phyloP scores from a whole-genome alignment of 2,329 filamentous ascomycete species.

The Ophiocordyceps camponoti-rufipedis region DNA sequence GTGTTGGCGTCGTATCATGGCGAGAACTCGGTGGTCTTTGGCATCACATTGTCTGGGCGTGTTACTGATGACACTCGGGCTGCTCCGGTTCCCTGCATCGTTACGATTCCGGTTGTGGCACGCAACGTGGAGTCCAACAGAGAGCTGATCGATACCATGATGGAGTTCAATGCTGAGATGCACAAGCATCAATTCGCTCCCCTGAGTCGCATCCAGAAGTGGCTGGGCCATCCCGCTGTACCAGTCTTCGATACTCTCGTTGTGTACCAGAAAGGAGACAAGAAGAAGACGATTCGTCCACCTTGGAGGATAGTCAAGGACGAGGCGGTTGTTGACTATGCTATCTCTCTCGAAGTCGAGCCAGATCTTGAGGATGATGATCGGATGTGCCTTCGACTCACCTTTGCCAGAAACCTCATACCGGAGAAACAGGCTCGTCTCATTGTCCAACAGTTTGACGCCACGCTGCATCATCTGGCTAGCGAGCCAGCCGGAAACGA shows the following conservation, averaged over 20 bases:
- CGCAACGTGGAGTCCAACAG: constrained; percentile 32
- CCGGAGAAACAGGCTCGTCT: constrained; percentile 49
- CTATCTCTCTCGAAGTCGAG: constrained; percentile 65
- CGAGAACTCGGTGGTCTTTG: constrained; percentile 57
- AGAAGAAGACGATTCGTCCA: constrained; percentile 6
- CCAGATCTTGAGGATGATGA: constrained; percentile 25
- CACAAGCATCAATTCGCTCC: constrained; percentile 56
- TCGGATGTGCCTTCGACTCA: constrained; percentile 43
- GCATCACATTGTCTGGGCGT: constrained; percentile 62
- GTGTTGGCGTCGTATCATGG: constrained; percentile 62
- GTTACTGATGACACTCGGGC: constrained; percentile 38
- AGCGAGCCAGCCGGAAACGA: constrained; percentile 23
- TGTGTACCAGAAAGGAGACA: constrained; percentile 51
- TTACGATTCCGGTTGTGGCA: constrained; percentile 59
- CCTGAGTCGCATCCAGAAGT: constrained; percentile 53
- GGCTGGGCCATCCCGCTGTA: constrained; percentile 45
- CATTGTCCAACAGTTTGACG: constrained; percentile 55
- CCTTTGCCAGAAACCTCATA: constrained; percentile 44
- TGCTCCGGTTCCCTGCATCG: constrained; percentile 60
- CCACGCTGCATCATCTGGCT: constrained; percentile 40
- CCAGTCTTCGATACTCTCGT: constrained; percentile 71
- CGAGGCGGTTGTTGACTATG: constrained; percentile 54
- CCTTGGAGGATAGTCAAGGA: constrained; percentile 48
- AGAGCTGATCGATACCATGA: constrained; percentile 42
- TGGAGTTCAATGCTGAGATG: constrained; percentile 44